phyloP scores from a whole-genome alignment of 73 alveolate species.

The Uronychia binucleata region DNA sequence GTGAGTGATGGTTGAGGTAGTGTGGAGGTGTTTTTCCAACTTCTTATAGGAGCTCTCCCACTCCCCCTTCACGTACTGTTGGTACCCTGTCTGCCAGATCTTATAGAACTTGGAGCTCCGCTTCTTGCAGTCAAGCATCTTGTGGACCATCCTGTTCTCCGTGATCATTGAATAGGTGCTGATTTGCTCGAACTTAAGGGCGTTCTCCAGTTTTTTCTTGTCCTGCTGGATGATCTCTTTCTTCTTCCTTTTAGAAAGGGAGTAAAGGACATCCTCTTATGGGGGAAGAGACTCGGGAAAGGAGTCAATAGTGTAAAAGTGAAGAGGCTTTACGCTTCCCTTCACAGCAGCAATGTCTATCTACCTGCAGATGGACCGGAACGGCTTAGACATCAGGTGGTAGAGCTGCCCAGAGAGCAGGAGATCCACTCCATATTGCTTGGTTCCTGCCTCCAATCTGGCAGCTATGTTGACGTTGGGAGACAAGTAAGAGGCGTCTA shows the following conservation, averaged over 20 bases:
- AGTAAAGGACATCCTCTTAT: slow-evolving; percentile 17
- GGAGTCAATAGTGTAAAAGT: slow-evolving; percentile 75
- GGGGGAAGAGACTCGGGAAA: slow-evolving; percentile 60
- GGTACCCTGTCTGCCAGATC: background rate
- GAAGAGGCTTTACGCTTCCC: slow-evolving; percentile 70
- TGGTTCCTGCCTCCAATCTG: slow-evolving; percentile 86
- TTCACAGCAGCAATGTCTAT: slow-evolving; percentile 79
- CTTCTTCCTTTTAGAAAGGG: background rate
- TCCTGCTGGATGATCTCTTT: background rate
- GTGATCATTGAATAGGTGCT: background rate
- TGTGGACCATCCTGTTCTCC: background rate
- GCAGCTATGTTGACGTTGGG: slow-evolving; percentile 90
- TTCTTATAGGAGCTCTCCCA: slow-evolving; percentile 3
- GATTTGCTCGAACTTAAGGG: background rate
- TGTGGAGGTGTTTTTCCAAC: slow-evolving; percentile 11
- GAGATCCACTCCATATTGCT: slow-evolving; percentile 78
- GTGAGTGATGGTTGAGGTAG: too few relatives aligned
- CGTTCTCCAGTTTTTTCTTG: background rate
- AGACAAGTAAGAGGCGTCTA: slow-evolving; percentile 87
- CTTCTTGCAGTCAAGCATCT: background rate
- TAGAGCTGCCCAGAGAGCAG: slow-evolving; percentile 77
- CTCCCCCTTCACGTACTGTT: background rate
- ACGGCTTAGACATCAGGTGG: slow-evolving; percentile 60
- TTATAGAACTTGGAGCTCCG: background rate
- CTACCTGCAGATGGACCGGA: slow-evolving; percentile 63